phyloP scores from a whole-genome alignment of 2,329 filamentous ascomycete species.

The Colletotrichum camelliae region DNA sequence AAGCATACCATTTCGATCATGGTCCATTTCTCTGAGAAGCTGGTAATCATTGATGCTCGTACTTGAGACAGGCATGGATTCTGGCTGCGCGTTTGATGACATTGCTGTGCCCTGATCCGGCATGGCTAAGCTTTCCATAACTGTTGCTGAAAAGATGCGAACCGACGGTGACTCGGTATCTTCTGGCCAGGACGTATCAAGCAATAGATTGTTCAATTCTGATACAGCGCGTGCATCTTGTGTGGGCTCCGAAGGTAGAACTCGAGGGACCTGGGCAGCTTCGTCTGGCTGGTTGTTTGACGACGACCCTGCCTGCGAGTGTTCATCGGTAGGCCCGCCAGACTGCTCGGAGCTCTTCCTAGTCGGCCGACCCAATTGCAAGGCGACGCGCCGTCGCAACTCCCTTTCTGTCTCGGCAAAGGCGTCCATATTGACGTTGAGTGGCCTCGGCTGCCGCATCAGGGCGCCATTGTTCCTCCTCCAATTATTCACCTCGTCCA shows the following conservation, averaged over 20 bases:
- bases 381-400: neutral
- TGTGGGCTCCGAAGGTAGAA: neutral
- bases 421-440: neutral
- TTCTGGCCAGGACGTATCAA: neutral
- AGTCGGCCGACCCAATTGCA: neutral
- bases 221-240: neutral
- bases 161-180: neutral
- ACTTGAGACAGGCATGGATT: neutral
- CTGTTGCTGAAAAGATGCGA: neutral
- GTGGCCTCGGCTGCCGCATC: neutral
- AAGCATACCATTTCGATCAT: neutral
- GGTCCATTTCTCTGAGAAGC: neutral
- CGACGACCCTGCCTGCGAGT: neutral
- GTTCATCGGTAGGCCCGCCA: neutral
- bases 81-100: neutral
- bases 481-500: conserved; percentile 32
- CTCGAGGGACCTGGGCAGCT: neutral
- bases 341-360: neutral
- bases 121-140: neutral
- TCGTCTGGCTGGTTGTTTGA: neutral
- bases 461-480: conserved; percentile 13
- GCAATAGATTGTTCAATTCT: neutral
- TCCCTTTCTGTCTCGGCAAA: conserved; percentile 9
- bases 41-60: neutral
- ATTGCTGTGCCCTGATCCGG: neutral